A percentile compares a stretch with the other conserved stretches of the same genome.
phyloP scores from a whole-genome alignment of 495 filamentous ascomycete species.

The Wilcoxina mikolae region DNA sequence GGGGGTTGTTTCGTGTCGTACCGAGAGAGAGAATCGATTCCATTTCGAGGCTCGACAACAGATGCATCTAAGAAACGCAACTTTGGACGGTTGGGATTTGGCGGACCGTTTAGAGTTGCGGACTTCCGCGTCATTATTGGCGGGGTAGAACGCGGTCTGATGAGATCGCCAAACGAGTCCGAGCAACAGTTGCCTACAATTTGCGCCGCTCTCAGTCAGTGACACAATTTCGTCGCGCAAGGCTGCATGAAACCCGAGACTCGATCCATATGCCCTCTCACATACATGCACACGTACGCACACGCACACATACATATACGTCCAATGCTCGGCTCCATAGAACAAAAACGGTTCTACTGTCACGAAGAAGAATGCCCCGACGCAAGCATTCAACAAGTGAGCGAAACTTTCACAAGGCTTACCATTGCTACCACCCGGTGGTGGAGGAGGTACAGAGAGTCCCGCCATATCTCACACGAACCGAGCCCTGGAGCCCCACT shows the following conservation, averaged over 20 bases:
- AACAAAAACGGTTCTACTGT: background rate
- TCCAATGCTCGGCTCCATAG: background rate
- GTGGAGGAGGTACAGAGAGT: background rate
- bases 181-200: slow-evolving; percentile 15
- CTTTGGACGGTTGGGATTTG: slow-evolving; percentile 17
- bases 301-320: background rate
- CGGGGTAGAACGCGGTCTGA: slow-evolving; percentile 24
- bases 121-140: slow-evolving; percentile 23
- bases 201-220: slow-evolving; percentile 1
- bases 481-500: background rate
- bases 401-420: slow-evolving; percentile 3
- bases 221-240: slow-evolving; percentile 1
- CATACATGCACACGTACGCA: background rate
- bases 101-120: slow-evolving; percentile 10
- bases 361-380: background rate
- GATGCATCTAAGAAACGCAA: slow-evolving; percentile 25
- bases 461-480: slow-evolving; percentile 2
- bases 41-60: slow-evolving; percentile 10
- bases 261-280: background rate
- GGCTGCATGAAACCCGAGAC: slow-evolving; percentile 1
- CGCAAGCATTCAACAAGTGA: background rate
- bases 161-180: slow-evolving; percentile 19
- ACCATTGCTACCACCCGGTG: slow-evolving; percentile 1
- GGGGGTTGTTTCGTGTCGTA: slow-evolving; percentile 9
- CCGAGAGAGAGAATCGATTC: slow-evolving; percentile 22